phyloP scores from a whole-genome alignment of 2,329 filamentous ascomycete genomes.

The Diplodia seriata region DNA sequence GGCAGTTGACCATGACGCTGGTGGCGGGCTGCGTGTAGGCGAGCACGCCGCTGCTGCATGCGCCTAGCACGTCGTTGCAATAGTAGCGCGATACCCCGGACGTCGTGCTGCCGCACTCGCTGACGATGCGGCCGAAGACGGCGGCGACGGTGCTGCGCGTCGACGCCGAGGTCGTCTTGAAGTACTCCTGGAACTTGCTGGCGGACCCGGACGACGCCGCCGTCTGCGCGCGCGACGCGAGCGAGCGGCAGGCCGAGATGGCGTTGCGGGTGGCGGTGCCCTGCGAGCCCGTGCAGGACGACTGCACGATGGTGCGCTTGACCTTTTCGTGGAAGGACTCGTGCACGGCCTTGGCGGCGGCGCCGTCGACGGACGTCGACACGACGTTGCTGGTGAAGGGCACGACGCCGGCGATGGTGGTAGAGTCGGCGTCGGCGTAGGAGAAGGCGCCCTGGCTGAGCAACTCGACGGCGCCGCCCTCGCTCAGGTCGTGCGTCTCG shows the following conservation, averaged over 20 bases:
- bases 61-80: constrained; percentile 63
- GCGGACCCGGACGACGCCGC: constrained; percentile 58
- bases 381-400: constrained; percentile 65
- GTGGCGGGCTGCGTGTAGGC: constrained; percentile 66
- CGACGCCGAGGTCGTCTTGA: constrained; percentile 61
- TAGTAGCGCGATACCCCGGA: constrained; percentile 61
- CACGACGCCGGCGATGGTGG: constrained; percentile 61
- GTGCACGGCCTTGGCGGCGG: constrained; percentile 59
- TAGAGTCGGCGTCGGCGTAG: constrained; percentile 60
- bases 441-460: constrained; percentile 64
- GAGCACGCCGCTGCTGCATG: constrained; percentile 60
- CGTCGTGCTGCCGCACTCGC: constrained; percentile 61
- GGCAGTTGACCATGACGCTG: constrained; percentile 68
- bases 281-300: constrained; percentile 61
- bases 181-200: constrained; percentile 64
- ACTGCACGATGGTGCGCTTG: constrained; percentile 47
- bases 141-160: constrained; percentile 54
- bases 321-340: constrained; percentile 57
- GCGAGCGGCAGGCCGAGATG: constrained; percentile 60
- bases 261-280: constrained; percentile 57
- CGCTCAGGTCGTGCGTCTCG: constrained; percentile 60
- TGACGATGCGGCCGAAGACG: constrained; percentile 60
- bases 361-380: constrained; percentile 64
- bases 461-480: constrained; percentile 62
- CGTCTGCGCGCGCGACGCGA: constrained; percentile 61